Evolutionary conservation across 108 stramenopile species (phyloP).

Genomic region (Nitzschia sp.): DNA sequence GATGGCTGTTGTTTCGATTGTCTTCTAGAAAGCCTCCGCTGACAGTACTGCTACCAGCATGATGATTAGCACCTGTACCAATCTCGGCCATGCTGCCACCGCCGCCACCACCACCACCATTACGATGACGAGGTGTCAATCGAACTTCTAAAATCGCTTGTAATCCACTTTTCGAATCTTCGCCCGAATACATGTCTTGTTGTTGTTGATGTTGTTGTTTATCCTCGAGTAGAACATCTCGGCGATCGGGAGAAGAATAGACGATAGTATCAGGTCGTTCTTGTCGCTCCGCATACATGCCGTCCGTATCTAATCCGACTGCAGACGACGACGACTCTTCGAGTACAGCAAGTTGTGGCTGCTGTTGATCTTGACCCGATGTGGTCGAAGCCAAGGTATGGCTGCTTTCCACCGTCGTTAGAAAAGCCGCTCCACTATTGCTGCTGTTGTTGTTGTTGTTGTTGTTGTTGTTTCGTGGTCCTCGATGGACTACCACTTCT

Average conservation of each 20-base stretch:
- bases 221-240: background rate
- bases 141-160: conserved; percentile 28
- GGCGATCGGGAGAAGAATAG: background rate
- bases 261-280: background rate
- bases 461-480: background rate
- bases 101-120: background rate
- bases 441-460: background rate
- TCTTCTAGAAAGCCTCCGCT: no score
- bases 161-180: conserved; percentile 17
- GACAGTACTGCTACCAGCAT: no score
- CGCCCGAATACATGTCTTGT: conserved; percentile 9
- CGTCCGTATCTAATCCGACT: background rate
- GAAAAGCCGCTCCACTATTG: no score
- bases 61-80: no score
- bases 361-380: background rate
- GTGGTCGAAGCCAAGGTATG: background rate
- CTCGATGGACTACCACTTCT: conserved; percentile 45
- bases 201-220: no score
- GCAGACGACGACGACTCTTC: no score
- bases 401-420: background rate
- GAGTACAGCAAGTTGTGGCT: no score
- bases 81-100: no score
- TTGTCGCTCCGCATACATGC: background rate
- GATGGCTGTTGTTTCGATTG: no score
- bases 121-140: conserved; percentile 22